Evolutionary conservation across 2,329 filamentous ascomycete species (phyloP).

Genomic region (Fusarium cyanostomum): DNA sequence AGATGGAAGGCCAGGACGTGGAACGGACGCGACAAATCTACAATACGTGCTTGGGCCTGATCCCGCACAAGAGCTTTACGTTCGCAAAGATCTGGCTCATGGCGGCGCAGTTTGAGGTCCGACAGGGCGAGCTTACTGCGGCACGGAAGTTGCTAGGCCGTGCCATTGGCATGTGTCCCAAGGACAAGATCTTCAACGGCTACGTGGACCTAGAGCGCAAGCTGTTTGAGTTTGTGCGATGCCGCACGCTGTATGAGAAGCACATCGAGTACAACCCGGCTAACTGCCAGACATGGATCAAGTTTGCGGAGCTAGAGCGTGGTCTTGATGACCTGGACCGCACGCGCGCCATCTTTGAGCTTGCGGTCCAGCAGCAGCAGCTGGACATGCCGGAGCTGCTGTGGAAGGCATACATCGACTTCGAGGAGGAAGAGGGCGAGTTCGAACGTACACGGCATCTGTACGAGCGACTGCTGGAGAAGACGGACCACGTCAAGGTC

Average conservation of each 20-base stretch:
- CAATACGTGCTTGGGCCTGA: slow-evolving; percentile 82
- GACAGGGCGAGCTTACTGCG: slow-evolving; percentile 80
- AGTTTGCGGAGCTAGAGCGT: slow-evolving; percentile 92
- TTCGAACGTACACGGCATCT: slow-evolving; percentile 83
- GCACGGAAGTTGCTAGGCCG: slow-evolving; percentile 91
- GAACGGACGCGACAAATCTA: slow-evolving; percentile 90
- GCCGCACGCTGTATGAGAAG: slow-evolving; percentile 91
- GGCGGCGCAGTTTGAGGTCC: slow-evolving; percentile 92
- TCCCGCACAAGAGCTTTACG: slow-evolving; percentile 96
- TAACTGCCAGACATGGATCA: slow-evolving; percentile 95
- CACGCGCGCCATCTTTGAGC: slow-evolving; percentile 88
- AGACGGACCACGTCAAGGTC: slow-evolving; percentile 99
- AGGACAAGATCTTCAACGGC: slow-evolving; percentile 92
- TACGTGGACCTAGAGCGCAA: slow-evolving; percentile 94
- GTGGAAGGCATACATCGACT: slow-evolving; percentile 99
- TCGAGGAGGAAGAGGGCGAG: slow-evolving; percentile 94
- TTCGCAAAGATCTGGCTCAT: slow-evolving; percentile 97
- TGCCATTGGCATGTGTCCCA: slow-evolving; percentile 93
- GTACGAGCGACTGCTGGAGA: slow-evolving; percentile 90
- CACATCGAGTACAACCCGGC: slow-evolving; percentile 91
- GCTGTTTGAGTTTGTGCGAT: slow-evolving; percentile 92
- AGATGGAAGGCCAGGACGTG: slow-evolving; percentile 82
- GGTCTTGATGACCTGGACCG: slow-evolving; percentile 90
- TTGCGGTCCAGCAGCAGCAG: slow-evolving; percentile 82
- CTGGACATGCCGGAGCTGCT: slow-evolving; percentile 97